Evolutionary conservation across 2,329 filamentous ascomycete species (phyloP).

Genomic region (Pseudodiploospora longispora): DNA sequence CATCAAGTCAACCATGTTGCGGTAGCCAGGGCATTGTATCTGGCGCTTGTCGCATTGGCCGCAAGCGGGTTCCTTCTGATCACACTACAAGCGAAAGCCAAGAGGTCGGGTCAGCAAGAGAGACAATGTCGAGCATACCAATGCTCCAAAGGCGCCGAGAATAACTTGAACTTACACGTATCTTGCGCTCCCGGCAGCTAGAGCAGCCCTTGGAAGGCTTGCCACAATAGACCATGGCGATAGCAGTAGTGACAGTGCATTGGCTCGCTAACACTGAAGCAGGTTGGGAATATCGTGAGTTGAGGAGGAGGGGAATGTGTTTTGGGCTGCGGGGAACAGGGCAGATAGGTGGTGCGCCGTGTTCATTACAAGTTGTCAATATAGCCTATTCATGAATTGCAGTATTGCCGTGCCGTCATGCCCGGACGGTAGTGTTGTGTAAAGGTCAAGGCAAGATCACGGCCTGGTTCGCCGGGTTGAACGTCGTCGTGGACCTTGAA

Average conservation of each 20-base stretch:
- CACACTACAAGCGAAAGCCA: constrained; percentile 32
- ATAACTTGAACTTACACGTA: constrained; percentile 36
- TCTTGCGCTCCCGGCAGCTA: constrained; percentile 47
- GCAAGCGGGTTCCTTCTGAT: constrained; percentile 42
- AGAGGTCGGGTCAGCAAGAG: not conserved
- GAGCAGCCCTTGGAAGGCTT: constrained; percentile 51
- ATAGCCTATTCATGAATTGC: too few relatives aligned
- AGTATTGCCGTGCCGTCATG: too few relatives aligned
- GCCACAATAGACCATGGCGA: constrained; percentile 47
- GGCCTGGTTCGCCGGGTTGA: too few relatives aligned
- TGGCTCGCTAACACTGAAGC: too few relatives aligned
- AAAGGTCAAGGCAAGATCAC: too few relatives aligned
- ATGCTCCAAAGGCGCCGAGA: not conserved
- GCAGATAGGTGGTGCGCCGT: too few relatives aligned
- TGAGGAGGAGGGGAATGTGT: too few relatives aligned
- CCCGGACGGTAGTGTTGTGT: too few relatives aligned
- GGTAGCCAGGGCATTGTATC: constrained; percentile 45
- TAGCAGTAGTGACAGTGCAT: not conserved
- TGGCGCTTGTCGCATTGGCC: constrained; percentile 47
- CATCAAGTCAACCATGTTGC: constrained; percentile 48
- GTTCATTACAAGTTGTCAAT: too few relatives aligned
- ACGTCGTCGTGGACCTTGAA: too few relatives aligned
- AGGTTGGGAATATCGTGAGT: too few relatives aligned
- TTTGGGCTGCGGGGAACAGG: too few relatives aligned
- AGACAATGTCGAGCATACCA: not conserved